These are phyloP conservation scores for Aspergillus haitiensis DNA, from an alignment of 495 filamentous ascomycete species.

Conservation along the genomic window DNA sequence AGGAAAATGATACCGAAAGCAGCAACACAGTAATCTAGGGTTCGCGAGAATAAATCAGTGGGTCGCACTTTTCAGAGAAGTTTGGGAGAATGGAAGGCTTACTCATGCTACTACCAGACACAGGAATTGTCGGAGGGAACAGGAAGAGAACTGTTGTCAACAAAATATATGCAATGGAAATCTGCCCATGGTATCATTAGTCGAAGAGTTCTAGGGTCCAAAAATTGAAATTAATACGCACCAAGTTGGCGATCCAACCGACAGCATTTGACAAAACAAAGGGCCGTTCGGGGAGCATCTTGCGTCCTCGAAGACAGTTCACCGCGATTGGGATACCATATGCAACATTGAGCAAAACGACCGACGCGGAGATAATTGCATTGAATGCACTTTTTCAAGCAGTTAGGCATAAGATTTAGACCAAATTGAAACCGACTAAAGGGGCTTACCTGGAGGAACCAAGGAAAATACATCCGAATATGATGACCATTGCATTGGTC, in stretches of 20 bases:
- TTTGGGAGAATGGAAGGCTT: conserved; percentile 21
- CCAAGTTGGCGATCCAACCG: conserved; percentile 54
- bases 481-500: conserved; percentile 61
- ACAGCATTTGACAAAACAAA: conserved; percentile 60
- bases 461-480: conserved; percentile 76
- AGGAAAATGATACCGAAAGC: conserved; percentile 68
- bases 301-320: conserved; percentile 63
- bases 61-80: not conserved
- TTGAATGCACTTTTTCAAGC: conserved; percentile 43
- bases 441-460: conserved; percentile 57
- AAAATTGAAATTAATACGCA: conserved; percentile 20
- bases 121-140: conserved; percentile 68
- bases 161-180: conserved; percentile 64
- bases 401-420: not conserved
- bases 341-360: conserved; percentile 68
- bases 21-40: conserved; percentile 64
- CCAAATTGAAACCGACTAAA: not conserved
- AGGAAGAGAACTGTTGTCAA: conserved; percentile 75
- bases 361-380: conserved; percentile 69
- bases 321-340: conserved; percentile 73
- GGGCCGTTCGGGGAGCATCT: conserved; percentile 59
- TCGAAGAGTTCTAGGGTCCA: not conserved
- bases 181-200: conserved; percentile 31
- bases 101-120: conserved; percentile 72
- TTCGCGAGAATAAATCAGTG: conserved; percentile 9